Percentiles rank a stretch among this genome's conserved stretches.
These are phyloP conservation scores for Citrus trifoliata DNA, from an alignment of 345 rosid species.

Conservation along the genomic window DNA sequence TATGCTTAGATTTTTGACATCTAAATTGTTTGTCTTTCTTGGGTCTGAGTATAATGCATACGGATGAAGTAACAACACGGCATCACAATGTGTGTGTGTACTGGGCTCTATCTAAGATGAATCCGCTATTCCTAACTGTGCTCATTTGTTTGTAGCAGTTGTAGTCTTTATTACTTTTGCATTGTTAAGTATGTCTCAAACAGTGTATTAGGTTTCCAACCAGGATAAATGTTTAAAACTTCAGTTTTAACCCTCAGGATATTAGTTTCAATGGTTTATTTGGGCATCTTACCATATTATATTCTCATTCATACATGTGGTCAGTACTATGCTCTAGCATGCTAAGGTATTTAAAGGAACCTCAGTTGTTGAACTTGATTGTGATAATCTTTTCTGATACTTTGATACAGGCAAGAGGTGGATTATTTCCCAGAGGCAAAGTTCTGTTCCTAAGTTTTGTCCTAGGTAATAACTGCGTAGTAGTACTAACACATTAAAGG, in stretches of 20 bases:
- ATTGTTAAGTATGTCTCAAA: background rate
- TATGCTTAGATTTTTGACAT: no score
- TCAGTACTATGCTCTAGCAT: background rate
- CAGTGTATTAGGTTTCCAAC: background rate
- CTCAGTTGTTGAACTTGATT: background rate
- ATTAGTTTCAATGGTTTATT: background rate
- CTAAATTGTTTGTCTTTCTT: background rate
- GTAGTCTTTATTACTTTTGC: background rate
- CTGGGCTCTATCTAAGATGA: no score
- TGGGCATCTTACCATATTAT: background rate
- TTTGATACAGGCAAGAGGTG: conserved; percentile 40
- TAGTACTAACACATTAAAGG: background rate
- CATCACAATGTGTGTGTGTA: background rate
- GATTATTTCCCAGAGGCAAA: conserved; percentile 34
- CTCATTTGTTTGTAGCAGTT: background rate
- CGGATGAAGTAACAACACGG: background rate
- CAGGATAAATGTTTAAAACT: background rate
- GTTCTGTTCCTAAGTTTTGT: conserved; percentile 76
- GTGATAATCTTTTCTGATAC: background rate
- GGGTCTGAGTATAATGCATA: background rate
- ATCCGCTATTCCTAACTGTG: no score
- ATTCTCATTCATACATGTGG: background rate
- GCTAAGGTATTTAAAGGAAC: background rate
- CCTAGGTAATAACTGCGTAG: conserved; percentile 42
- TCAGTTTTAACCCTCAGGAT: background rate